Evolutionary conservation across 768 basidiomycete genomes (phyloP), one percentile per base, ranked within the genome.

Genomic region (Leccinum broughii): DNA sequence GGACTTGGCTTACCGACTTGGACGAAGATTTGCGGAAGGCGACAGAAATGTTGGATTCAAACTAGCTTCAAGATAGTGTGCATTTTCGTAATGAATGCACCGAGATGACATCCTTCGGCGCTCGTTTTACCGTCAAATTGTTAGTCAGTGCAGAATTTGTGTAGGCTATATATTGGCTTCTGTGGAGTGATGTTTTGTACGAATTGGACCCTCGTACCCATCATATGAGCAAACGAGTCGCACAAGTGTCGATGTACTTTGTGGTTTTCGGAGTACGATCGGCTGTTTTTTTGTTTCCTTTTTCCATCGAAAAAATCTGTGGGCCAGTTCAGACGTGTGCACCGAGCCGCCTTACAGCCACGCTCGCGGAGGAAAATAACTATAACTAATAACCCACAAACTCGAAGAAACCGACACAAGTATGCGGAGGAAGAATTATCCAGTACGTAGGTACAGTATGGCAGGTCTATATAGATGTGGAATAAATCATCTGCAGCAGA

Each of bases 1-100:
- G 87, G 87, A 71, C 68, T 32, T 73, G 72, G 70, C 24, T 70
- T 3, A 64, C 56, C 35, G 62, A 67, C 1, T 54, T 72, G 26
- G 72, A 73, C 2, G 66, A 20, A 20, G 60, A 58, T 20, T 46
- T 71, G 48, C 44, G 55, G 17, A 65, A 73, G 24, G 62, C 72
- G 20, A 22, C 54, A 50, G 57, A 17, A 11, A 60, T 68, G 53
- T 28, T 71, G 59, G 53, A 68, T 28, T 34, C 44, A 20, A 37
- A 34, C 28, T 14, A 15, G 39, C 28, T 26, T 37, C 39, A 51
- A 61, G 17, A 46, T 37, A 22, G 35, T 17, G 11, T 17, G 52
- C 37, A 22, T 39, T 34, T 26, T 37, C 34, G 22, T 34, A 24
- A 48, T 13, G n/a, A 46, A 13, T 34, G 13, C 15, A 48, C 9